These are phyloP conservation scores for Annona cherimola DNA, from an alignment of 164 flowering plant genomes.

Conservation along the genomic window DNA sequence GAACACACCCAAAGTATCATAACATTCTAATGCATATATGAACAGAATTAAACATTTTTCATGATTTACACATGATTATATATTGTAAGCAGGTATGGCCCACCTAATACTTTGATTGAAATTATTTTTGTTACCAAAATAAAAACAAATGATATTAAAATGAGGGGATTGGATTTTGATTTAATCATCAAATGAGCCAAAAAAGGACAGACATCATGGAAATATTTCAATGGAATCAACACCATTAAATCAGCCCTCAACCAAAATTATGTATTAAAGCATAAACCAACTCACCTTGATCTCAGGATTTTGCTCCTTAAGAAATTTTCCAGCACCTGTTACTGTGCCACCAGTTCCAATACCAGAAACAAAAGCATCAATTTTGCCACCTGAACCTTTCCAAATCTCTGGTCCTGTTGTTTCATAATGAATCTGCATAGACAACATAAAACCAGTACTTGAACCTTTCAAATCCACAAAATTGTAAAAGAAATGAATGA, in stretches of 20 bases:
- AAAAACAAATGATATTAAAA: too few relatives aligned
- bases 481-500: neutral
- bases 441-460: neutral
- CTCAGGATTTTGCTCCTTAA: slow-evolving; percentile 45
- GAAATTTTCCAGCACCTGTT: slow-evolving; percentile 45
- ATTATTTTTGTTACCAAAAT: too few relatives aligned
- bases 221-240: neutral
- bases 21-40: too few relatives aligned
- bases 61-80: too few relatives aligned
- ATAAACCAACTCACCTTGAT: slow-evolving; percentile 29
- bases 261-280: neutral
- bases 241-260: neutral
- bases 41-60: too few relatives aligned
- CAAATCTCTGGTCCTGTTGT: slow-evolving; percentile 68
- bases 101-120: too few relatives aligned
- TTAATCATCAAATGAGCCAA: too few relatives aligned
- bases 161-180: too few relatives aligned
- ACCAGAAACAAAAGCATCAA: slow-evolving; percentile 52
- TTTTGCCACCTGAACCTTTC: slow-evolving; percentile 43
- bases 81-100: too few relatives aligned
- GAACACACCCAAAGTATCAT: too few relatives aligned
- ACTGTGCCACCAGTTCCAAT: slow-evolving; percentile 63
- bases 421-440: slow-evolving; percentile 46
- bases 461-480: neutral
- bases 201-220: too few relatives aligned